A percentile compares a stretch with the other conserved stretches of the same genome.
These are phyloP conservation scores for Xylona heveae DNA, from an alignment of 495 filamentous ascomycete species.

Conservation along the genomic window DNA sequence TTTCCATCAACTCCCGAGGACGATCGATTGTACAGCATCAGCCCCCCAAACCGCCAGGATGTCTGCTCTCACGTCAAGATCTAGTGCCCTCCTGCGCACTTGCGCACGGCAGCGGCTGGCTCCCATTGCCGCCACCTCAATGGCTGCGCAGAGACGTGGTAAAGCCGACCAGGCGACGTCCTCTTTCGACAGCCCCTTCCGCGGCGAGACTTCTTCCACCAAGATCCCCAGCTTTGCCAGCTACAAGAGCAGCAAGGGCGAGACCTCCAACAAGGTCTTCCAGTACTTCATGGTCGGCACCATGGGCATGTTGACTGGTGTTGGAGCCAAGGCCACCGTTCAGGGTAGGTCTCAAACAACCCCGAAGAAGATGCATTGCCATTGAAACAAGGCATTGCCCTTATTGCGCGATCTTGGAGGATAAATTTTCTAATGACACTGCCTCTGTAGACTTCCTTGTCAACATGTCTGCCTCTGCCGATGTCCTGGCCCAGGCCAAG, in stretches of 20 bases:
- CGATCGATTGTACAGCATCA: background rate
- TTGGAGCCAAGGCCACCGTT: slow-evolving; percentile 90
- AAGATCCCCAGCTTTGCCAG: slow-evolving; percentile 80
- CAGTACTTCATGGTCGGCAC: slow-evolving; percentile 96
- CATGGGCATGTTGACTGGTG: slow-evolving; percentile 72
- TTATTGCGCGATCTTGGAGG: slow-evolving; percentile 1
- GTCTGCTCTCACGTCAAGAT: slow-evolving; percentile 16
- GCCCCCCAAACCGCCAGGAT: slow-evolving; percentile 7
- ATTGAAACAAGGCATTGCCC: slow-evolving; percentile 1
- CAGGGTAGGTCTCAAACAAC: slow-evolving; percentile 46
- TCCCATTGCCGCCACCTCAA: slow-evolving; percentile 12
- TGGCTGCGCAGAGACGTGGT: slow-evolving; percentile 12
- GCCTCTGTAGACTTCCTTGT: slow-evolving; percentile 99
- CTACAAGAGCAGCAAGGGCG: slow-evolving; percentile 47
- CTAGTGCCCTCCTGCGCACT: slow-evolving; percentile 14
- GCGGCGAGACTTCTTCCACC: slow-evolving; percentile 18
- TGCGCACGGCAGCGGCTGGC: slow-evolving; percentile 16
- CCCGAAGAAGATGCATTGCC: slow-evolving; percentile 1
- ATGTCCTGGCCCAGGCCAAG: slow-evolving; percentile 97
- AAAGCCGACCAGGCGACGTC: slow-evolving; percentile 13
- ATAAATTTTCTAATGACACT: slow-evolving; percentile 10
- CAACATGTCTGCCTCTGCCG: slow-evolving; percentile 98
- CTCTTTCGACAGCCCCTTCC: slow-evolving; percentile 40
- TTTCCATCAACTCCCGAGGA: background rate
- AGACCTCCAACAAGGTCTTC: slow-evolving; percentile 62